Base-by-base conservation (phyloP, 2,329 filamentous ascomycete genomes). In the Hypoxylon rubiginosum region DNA sequence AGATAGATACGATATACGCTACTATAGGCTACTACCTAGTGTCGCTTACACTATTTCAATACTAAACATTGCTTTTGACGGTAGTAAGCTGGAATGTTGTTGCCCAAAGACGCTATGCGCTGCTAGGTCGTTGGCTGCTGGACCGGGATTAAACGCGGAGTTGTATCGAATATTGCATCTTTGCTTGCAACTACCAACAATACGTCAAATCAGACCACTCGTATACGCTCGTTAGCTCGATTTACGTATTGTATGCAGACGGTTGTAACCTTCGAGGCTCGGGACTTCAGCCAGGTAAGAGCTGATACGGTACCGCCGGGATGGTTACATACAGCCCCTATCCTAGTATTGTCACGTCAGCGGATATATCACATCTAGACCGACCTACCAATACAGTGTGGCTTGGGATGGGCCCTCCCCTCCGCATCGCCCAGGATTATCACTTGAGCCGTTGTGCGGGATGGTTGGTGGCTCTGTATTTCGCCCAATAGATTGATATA, bases 301-400 rank as follows among this genome's bases (percentile, higher is more conserved):
- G 45, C 36, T 62, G 21, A 53, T 51, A 46, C 21, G 41, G 49
- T 54, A 24, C 48, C 39, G 11, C 34, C 26, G 19, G 13, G 19
- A 26, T 46, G 43, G 34, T 60, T n/a, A n/a, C n/a, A n/a, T 15
- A 53, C 41, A 9, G 19, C 30, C 26, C 21, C 26, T 7, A 15
- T 21, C 8, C 15, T 21, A 51, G 6, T 3, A 34, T 43, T 19
- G 17, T 10, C 19, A 19, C 21, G 54, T 53, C 54, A 63, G 53
- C 54, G 21, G 59, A 53, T 53, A 58, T 57, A 41, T 28, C 7
- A 54, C 19, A 62, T 51, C 24, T 46, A 56, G n/a, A n/a, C n/a
- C n/a, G 28, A 24, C 48, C 11, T 39, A 4, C n/a, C 6, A 15
- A 32, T 9, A 9, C 15, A 21, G 26, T 61, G 32, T 52, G 19